Base-by-base conservation (phyloP, 805 yeast genomes). In the Ogataea zsoltii region DNA sequence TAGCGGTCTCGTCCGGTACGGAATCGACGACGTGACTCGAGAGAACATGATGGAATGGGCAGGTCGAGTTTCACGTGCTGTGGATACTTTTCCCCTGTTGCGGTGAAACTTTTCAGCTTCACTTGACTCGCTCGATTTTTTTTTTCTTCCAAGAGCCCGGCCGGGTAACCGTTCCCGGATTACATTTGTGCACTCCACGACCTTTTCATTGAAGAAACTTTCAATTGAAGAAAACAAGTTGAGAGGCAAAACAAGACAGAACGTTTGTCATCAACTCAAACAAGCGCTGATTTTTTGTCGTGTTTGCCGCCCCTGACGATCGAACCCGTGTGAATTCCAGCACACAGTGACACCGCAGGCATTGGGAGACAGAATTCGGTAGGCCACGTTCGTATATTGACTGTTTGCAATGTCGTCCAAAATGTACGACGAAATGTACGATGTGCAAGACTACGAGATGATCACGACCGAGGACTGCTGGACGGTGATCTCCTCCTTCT, bases 391-490 rank as follows among this genome's bases (percentile, higher is more conserved):
- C 25, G 25, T 21, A 21, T 21, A 21, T 21, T 21, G 25, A 19
- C 19, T 23, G 9, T 21, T 34, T 25, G 23, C 39, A 23, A 53
- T 48, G 57, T 45, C 54, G 44, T 44, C 54, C 15, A 47, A 47
- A 36, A 42, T 40, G 30, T 47, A 47, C 50, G 50, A 57, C 19
- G 59, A 45, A 10, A 51, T 55, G 38, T 62, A 62, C 41, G 60
- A 54, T 38, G 54, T 61, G 34, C 59, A 54, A 37, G 61, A 82
- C 64, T 91, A 85, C 56, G 83, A 77, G 53, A 79, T 84, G 61
- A 88, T 94, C 71, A 90, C 98, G 26, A 88, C 97, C 23, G 99
- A 94, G 72, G 99, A 94, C 75, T 94, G 99, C 70, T 94, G 99
- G 99, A 85, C 96, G 26, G 98, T 94, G 51, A 94, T 94, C 56